Conservation (phyloP, 1,284 basidiomycete species). For the Macrocybe sp. region DNA sequence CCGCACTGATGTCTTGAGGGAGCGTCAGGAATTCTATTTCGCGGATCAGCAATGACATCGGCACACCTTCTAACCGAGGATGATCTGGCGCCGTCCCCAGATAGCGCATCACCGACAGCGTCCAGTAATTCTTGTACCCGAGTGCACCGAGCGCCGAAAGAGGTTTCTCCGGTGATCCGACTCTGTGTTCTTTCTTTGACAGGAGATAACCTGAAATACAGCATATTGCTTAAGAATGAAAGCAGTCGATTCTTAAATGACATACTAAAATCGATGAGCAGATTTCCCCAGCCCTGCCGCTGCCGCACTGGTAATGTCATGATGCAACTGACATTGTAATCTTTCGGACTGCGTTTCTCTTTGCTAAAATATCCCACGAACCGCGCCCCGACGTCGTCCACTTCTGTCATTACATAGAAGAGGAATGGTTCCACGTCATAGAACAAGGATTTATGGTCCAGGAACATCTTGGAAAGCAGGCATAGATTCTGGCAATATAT, state of each 20-base stretch:
- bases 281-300: conserved; percentile 91
- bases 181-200: conserved; percentile 88
- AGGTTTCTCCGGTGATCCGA: conserved; percentile 91
- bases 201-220: conserved; percentile 78
- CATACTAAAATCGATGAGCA: conserved; percentile 96
- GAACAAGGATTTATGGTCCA: conserved; percentile 99
- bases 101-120: conserved; percentile 83
- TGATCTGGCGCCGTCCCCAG: conserved; percentile 57
- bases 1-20: conserved; percentile 72
- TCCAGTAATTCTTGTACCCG: conserved; percentile 97
- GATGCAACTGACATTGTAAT: conserved; percentile 98
- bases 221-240: background rate
- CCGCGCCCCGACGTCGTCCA: conserved; percentile 84
- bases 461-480: conserved; percentile 97
- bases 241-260: conserved; percentile 15
- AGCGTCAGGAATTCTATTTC: conserved; percentile 2
- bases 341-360: conserved; percentile 94
- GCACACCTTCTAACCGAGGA: conserved; percentile 72
- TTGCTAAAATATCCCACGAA: conserved; percentile 99
- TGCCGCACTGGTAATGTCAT: conserved; percentile 98
- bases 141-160: conserved; percentile 86
- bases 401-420: conserved; percentile 97
- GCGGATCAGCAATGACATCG: conserved; percentile 7
- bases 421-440: conserved; percentile 99
- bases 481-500: conserved; percentile 99